Evolutionary conservation across 176 grass and related monocot genomes (phyloP).

Genomic region (Pharus latifolius): DNA sequence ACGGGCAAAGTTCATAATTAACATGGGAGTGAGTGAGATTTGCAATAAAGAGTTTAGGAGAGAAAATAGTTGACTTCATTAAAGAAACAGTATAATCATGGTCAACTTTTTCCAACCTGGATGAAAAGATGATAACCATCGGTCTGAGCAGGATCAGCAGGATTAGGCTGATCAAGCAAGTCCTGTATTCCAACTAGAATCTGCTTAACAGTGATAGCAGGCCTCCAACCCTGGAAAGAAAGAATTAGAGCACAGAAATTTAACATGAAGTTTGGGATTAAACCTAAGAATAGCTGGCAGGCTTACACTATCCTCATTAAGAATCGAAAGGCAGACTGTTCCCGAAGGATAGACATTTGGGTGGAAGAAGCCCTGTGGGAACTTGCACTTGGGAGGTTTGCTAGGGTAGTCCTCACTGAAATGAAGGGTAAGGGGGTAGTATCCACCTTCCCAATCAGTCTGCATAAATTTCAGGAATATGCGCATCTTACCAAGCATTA

Average conservation of each 20-base stretch:
- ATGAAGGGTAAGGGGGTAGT: constrained; percentile 59
- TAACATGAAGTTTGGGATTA: neutral
- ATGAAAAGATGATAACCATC: constrained; percentile 82
- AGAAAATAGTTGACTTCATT: neutral
- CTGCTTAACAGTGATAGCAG: constrained; percentile 80
- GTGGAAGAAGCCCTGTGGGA: constrained; percentile 77
- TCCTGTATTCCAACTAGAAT: constrained; percentile 88
- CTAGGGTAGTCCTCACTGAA: constrained; percentile 83
- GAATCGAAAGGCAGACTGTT: constrained; percentile 82
- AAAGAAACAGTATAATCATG: neutral
- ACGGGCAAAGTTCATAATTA: neutral
- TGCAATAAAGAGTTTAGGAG: neutral
- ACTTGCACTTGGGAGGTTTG: constrained; percentile 86
- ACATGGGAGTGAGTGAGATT: neutral
- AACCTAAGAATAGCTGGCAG: neutral
- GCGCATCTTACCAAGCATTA: no score
- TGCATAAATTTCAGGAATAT: no score
- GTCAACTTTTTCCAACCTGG: constrained; percentile 32
- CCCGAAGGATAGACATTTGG: constrained; percentile 92
- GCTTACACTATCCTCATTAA: constrained; percentile 78
- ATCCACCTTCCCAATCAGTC: constrained; percentile 84
- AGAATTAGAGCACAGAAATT: neutral
- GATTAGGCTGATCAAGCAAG: constrained; percentile 88
- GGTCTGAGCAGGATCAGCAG: constrained; percentile 70
- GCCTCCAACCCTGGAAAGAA: constrained; percentile 67